Base-by-base conservation (phyloP, 352 stramenopile species). In the Globisporangium spiculum region DNA sequence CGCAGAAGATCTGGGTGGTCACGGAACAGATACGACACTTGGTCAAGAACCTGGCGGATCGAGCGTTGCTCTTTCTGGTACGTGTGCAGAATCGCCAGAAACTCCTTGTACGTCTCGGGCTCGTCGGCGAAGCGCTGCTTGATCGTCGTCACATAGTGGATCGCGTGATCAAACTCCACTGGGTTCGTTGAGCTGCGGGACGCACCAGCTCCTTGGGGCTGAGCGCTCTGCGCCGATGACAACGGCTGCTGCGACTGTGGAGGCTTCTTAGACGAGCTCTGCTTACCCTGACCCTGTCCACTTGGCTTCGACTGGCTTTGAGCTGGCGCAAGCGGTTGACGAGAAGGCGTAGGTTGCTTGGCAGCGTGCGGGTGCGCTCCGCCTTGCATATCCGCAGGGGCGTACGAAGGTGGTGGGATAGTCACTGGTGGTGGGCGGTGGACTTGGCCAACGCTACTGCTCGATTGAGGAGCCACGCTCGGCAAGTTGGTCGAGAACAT, bases 51-150 rank as follows among this genome's bases (percentile, higher is more conserved):
- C 59, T 99, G 94, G 62, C 98, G 98, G 67, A 99, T 99, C 9
- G 93, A 97, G 14, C 97, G 89, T 75, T 99, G 97, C 78, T 99
- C 97, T 73, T 99, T 99, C 80, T 99, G 98, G 78, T 99, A 99
- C 20, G 97, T 99, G 81, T 99, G 97, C 60, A 99, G 74, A 73
- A 99, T 99, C 66, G 99, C 97, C 26, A 99, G 78, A 78, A 99
- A 99, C 66, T 98, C 82, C 73, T 99, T 99, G 83, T 99, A 99
- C 16, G 96, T 99, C 74, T 99, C 95, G 0, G 97, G 97, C 68
- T 99, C 94, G 69, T 98, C 89, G 0, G 94, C 90, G 75, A 99
- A 99, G 36, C 97, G 90, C 75, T 99, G 98, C 79, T 99, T 99
- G 80, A 99, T 99, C 9, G 94, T 99, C 10, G 90, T 98, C 69